Percentiles rank a stretch among this genome's conserved stretches.
Evolutionary conservation across 2,329 filamentous ascomycete genomes (phyloP).

Genomic region (Dactylonectria estremocensis): DNA sequence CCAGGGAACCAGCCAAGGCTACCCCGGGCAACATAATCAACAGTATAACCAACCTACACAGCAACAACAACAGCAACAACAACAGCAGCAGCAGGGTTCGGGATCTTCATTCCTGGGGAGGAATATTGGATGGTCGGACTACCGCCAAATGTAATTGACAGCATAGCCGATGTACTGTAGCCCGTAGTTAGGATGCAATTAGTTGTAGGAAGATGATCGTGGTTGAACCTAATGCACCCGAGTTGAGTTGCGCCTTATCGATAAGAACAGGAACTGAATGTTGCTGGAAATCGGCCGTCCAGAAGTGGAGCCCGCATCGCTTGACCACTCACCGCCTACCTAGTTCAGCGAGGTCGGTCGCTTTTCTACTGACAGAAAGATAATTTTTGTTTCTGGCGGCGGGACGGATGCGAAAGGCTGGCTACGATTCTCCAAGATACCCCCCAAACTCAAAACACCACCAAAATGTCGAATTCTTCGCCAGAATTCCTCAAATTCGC

Average conservation of each 20-base stretch:
- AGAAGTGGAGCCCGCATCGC: conserved; percentile 3
- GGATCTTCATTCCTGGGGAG: no score
- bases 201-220: no score
- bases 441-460: conserved; percentile 39
- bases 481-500: conserved; percentile 81
- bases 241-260: conserved; percentile 46
- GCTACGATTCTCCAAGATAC: conserved; percentile 40
- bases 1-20: no score
- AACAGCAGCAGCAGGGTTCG: no score
- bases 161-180: no score
- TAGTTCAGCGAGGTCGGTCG: conserved; percentile 1
- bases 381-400: conserved; percentile 53
- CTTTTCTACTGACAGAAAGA: conserved; percentile 55
- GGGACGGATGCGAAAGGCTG: conserved; percentile 38
- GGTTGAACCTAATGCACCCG: neutral
- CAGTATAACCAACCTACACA: no score
- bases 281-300: conserved; percentile 31
- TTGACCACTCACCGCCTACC: conserved; percentile 51
- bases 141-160: no score
- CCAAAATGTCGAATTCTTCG: conserved; percentile 59
- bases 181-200: no score
- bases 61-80: no score
- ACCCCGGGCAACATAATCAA: no score
- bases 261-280: conserved; percentile 46
- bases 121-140: no score